These are phyloP conservation scores for Aeschynomene evenia DNA, from an alignment of 306 rosid genomes.

Conservation along the genomic window DNA sequence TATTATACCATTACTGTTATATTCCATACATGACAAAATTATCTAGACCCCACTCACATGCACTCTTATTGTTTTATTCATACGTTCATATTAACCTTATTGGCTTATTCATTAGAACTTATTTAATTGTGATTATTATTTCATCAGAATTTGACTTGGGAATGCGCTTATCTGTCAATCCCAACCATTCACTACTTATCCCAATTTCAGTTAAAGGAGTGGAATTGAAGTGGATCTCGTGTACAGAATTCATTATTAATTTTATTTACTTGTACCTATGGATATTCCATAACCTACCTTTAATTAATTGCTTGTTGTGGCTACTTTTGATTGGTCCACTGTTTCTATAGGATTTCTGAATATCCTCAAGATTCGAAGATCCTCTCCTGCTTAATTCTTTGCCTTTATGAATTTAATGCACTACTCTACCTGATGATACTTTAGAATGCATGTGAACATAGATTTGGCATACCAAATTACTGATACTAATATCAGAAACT, in stretches of 20 bases:
- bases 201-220: background rate
- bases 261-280: background rate
- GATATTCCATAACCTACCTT: conserved; percentile 27
- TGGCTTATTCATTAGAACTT: conserved; percentile 16
- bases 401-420: background rate
- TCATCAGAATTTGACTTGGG: conserved; percentile 33
- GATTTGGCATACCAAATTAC: conserved; percentile 46
- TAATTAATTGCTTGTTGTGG: conserved; percentile 3
- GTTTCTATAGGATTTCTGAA: conserved; percentile 25
- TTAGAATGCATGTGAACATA: conserved; percentile 50
- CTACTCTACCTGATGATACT: background rate
- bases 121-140: background rate
- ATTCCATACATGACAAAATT: conserved; percentile 20
- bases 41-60: conserved; percentile 65
- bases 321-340: conserved; percentile 5
- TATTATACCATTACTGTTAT: background rate
- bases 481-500: conserved; percentile 22
- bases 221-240: background rate
- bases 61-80: conserved; percentile 24
- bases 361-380: conserved; percentile 46
- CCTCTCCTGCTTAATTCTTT: conserved; percentile 29
- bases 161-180: conserved; percentile 28
- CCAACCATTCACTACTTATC: conserved; percentile 18
- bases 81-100: conserved; percentile 31
- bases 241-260: too few species aligned